A percentile compares a stretch with the other conserved stretches of the same genome.
phyloP scores from a whole-genome alignment of 257 asterid genomes.

The Scutellaria barbata region DNA sequence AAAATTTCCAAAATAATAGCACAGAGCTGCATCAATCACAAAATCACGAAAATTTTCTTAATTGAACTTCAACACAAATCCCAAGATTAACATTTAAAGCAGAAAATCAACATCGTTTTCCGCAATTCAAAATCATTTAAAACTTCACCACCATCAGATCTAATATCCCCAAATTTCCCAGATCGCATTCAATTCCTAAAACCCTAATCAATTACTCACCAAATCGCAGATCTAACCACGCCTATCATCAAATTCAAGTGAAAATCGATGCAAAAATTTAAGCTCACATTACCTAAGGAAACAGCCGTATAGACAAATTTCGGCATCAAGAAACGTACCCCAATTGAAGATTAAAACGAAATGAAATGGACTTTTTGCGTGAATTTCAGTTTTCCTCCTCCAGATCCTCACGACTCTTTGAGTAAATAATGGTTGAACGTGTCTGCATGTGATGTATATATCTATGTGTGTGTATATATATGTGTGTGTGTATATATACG shows the following conservation, averaged over 20 bases:
- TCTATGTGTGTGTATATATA: no score
- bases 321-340: slow-evolving; percentile 30
- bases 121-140: slow-evolving; percentile 33
- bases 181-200: slow-evolving; percentile 43
- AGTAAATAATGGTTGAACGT: slow-evolving; percentile 42
- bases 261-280: slow-evolving; percentile 32
- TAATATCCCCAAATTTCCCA: slow-evolving; percentile 33
- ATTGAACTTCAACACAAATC: slow-evolving; percentile 38
- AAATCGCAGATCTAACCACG: slow-evolving; percentile 46
- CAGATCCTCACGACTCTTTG: slow-evolving; percentile 42
- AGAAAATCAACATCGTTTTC: slow-evolving; percentile 18
- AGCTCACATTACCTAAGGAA: slow-evolving; percentile 12
- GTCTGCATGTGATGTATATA: slow-evolving; percentile 49
- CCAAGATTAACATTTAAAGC: slow-evolving; percentile 22
- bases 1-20: slow-evolving; percentile 31
- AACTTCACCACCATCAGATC: slow-evolving; percentile 48
- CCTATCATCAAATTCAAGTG: slow-evolving; percentile 36
- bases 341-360: slow-evolving; percentile 28
- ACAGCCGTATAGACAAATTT: background rate
- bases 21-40: slow-evolving; percentile 24
- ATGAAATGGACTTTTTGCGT: slow-evolving; percentile 35
- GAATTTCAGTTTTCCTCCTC: slow-evolving; percentile 34
- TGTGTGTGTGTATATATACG: background rate
- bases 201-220: slow-evolving; percentile 32
- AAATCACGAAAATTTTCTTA: slow-evolving; percentile 6